Evolutionary conservation across 2,329 filamentous ascomycete species (phyloP).

Genomic region (Neurospora sp.): DNA sequence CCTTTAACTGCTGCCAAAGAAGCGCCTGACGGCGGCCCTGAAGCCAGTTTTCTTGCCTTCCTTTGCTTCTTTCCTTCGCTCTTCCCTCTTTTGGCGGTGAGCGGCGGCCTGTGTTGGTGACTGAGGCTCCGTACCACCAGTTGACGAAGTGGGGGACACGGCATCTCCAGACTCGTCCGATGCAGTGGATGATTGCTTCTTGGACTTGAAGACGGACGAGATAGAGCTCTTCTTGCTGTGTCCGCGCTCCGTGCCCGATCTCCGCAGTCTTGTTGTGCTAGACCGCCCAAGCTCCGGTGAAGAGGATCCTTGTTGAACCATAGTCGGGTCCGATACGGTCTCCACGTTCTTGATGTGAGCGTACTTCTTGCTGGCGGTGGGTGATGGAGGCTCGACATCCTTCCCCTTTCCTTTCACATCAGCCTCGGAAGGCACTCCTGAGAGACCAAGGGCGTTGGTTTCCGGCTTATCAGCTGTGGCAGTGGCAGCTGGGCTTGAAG

Average conservation of each 20-base stretch:
- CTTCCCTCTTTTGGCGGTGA: conserved; percentile 15
- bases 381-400: conserved; percentile 14
- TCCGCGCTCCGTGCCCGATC: conserved; percentile 8
- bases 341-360: conserved; percentile 20
- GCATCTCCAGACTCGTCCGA: conserved; percentile 2
- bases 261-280: conserved; percentile 13
- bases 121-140: conserved; percentile 7
- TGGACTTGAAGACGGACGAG: conserved; percentile 10
- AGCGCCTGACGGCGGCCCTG: conserved; percentile 17
- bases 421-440: conserved; percentile 19
- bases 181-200: not conserved
- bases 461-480: conserved; percentile 22
- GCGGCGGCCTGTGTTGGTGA: conserved; percentile 2
- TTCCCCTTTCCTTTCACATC: conserved; percentile 19
- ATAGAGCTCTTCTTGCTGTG: conserved; percentile 10
- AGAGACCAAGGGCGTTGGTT: conserved; percentile 20
- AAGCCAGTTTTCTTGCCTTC: conserved; percentile 17
- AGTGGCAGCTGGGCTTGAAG: conserved; percentile 32
- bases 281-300: conserved; percentile 16
- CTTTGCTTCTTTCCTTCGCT: conserved; percentile 15
- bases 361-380: conserved; percentile 20
- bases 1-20: conserved; percentile 10
- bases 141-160: conserved; percentile 4
- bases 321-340: conserved; percentile 20
- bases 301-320: conserved; percentile 3